phyloP scores from a whole-genome alignment of 768 basidiomycete species.

The Ramaria sp. region DNA sequence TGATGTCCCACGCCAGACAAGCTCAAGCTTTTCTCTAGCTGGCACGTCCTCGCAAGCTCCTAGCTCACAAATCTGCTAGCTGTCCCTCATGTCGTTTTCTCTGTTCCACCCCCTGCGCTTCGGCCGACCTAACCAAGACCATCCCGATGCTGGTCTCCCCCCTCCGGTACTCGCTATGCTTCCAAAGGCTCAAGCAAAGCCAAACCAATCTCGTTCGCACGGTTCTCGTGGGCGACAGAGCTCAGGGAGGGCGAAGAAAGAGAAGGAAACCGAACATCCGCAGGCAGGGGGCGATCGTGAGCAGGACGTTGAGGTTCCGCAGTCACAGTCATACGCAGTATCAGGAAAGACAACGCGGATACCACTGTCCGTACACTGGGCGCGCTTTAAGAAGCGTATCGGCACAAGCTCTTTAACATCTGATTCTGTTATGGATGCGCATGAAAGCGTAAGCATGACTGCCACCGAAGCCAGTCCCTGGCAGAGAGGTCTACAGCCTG shows the following conservation, averaged over 20 bases:
- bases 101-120: neutral
- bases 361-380: slow-evolving; percentile 33
- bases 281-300: neutral
- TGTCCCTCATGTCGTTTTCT: neutral
- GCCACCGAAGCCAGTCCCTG: neutral
- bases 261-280: neutral
- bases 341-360: neutral
- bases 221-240: neutral
- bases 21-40: too few species aligned
- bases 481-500: neutral
- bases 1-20: too few species aligned
- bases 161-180: neutral
- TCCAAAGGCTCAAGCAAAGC: neutral
- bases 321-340: too few species aligned
- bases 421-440: slow-evolving; percentile 10
- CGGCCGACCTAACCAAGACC: neutral
- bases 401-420: slow-evolving; percentile 35
- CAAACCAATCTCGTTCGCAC: neutral
- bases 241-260: neutral
- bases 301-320: neutral
- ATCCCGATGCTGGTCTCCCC: slow-evolving; percentile 1
- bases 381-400: slow-evolving; percentile 39
- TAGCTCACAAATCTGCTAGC: too few species aligned
- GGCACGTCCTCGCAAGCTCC: too few species aligned
- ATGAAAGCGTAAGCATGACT: slow-evolving; percentile 12